Evolutionary conservation across 176 grass and related monocot species (phyloP).

Genomic region (Otatea glauca): DNA sequence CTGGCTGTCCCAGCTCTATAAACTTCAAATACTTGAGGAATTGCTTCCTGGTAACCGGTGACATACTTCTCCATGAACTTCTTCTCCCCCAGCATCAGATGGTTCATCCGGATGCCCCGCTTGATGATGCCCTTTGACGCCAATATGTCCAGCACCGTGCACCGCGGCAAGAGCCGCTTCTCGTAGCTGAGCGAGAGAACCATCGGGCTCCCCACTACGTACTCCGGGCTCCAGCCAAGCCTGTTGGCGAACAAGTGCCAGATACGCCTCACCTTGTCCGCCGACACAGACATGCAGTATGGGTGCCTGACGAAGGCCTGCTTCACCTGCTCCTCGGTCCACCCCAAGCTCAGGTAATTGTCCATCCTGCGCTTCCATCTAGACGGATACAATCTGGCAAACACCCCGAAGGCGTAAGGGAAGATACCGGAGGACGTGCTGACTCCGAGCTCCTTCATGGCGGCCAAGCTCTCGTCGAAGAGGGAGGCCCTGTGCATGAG

Average conservation of each 20-base stretch:
- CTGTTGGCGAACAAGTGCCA: constrained; percentile 49
- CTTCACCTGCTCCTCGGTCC: constrained; percentile 55
- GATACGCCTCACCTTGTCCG: constrained; percentile 52
- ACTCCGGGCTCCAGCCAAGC: constrained; percentile 45
- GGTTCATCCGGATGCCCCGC: background rate
- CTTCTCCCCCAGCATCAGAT: constrained; percentile 35
- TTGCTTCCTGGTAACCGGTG: constrained; percentile 22
- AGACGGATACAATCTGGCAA: background rate
- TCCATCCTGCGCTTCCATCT: constrained; percentile 46
- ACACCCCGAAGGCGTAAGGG: constrained; percentile 44
- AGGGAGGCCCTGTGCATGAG: constrained; percentile 9
- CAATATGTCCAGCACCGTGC: constrained; percentile 46
- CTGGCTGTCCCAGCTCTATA: constrained; percentile 31
- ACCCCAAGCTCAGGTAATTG: constrained; percentile 57
- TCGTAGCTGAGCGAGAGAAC: constrained; percentile 59
- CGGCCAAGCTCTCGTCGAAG: constrained; percentile 33
- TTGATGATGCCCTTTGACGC: constrained; percentile 38
- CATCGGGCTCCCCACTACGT: constrained; percentile 22
- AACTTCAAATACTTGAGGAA: constrained; percentile 53
- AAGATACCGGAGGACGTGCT: constrained; percentile 42
- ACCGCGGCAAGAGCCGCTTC: constrained; percentile 60
- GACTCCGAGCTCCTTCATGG: constrained; percentile 47
- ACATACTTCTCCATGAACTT: constrained; percentile 54
- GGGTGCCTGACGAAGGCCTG: constrained; percentile 59
- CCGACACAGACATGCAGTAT: constrained; percentile 54